Evolutionary conservation across 2,329 filamentous ascomycete genomes (phyloP).

Genomic region (Colletotrichum australisinense): DNA sequence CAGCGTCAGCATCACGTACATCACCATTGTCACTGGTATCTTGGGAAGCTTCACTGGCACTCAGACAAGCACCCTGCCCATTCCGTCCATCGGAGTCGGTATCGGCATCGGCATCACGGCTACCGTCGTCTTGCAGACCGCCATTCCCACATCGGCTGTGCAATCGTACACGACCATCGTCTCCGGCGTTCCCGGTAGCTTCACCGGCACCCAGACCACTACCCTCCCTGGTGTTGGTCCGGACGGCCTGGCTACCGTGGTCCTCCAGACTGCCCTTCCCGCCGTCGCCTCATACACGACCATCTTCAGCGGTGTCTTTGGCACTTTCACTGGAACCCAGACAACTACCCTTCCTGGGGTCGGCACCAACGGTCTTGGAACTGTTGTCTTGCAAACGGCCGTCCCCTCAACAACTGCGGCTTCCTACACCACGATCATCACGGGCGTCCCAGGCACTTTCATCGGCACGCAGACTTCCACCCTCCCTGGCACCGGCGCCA

Average conservation of each 20-base stretch:
- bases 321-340: conserved; percentile 3
- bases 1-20: background rate
- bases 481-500: background rate
- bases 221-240: background rate
- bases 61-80: background rate
- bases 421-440: conserved; percentile 2
- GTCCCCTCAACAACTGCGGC: background rate
- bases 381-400: conserved; percentile 6
- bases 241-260: background rate
- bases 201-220: background rate
- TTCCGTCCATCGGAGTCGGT: background rate
- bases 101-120: background rate
- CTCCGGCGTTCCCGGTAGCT: background rate
- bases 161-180: background rate
- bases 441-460: background rate
- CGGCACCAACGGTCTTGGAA: background rate
- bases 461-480: background rate
- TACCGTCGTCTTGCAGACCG: conserved; percentile 1
- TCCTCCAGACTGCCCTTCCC: conserved; percentile 7
- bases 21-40: conserved; percentile 11
- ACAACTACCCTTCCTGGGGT: background rate
- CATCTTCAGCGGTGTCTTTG: background rate
- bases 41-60: conserved; percentile 7
- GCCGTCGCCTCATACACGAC: background rate
- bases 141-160: background rate